Base-by-base conservation (phyloP, 352 stramenopile species). In the Globisporangium parvum region DNA sequence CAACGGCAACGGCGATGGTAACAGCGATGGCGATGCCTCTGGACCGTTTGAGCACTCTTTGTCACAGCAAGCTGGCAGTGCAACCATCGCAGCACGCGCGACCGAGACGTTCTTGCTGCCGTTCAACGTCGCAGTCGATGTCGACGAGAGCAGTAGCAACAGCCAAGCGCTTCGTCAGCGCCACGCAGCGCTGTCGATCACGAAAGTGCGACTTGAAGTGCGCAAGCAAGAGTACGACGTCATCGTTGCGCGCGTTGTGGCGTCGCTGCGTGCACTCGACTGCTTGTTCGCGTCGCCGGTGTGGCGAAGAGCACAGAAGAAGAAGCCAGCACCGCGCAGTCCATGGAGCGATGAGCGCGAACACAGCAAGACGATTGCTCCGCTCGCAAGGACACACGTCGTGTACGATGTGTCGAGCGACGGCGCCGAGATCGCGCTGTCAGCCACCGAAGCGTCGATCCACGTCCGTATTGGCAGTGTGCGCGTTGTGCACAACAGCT, bases 401-500 rank as follows among this genome's bases (percentile, higher is more conserved):
- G 18, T 45, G 14, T 72, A 78, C 26, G 55, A 63, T 28, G 46
- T 79, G 23, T 35, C 72, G 11, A 79, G 66, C 47, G 77, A 91
- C 57, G 78, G 78, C 48, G 45, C 85, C n/a, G 77, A 89, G 58
- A 26, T 82, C 17, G 73, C 71, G 41, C 45, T 71, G 26, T 65
- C 70, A 15, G 64, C 56, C 21, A 40, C 24, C 10, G 37, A 48
- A n/a, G 24, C 44, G 18, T 89, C 77, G 18, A 65, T 83, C 1
- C 84, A 91, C 57, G 14, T 86, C 47, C 77, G 84, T 18, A 49
- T 91, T 23, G 83, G 79, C 11, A 70, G 47, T 9, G 61, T 91
- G 4, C 23, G 53, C 18, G 10, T 81, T 20, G n/a, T 37, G 0
- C 69, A 88, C 52, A 66, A 68, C 20, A 44, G 44, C 23, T 40